Base-by-base conservation (phyloP, 2,329 filamentous ascomycete genomes). In the Gnomoniopsis sp. region DNA sequence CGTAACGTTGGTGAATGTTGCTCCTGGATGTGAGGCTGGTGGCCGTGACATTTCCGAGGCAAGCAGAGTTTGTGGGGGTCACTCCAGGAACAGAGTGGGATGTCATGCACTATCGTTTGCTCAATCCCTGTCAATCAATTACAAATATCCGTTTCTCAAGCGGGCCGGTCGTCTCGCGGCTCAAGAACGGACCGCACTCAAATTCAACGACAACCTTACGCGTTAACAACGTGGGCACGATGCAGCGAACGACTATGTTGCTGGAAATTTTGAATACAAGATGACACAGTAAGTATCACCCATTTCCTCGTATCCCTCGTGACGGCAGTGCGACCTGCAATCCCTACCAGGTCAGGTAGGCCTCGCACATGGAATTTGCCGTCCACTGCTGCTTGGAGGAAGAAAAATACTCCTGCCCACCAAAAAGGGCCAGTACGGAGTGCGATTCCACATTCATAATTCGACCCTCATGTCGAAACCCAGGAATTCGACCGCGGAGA, bases 111-210 rank as follows among this genome's bases (percentile, higher is more conserved):
- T 21, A 46, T 8, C 26, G 26, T 30, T 14, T 41, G 30, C 23
- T 15, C 22, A 7, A 10, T 11, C 54, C 55, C 55, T 57, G 33
- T 49, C 55, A 57, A 57, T 53, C 33, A 15, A 44, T 57, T 49
- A 57, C 55, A 57, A 30, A 57, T 57, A 52, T 43, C 41, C 50
- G 46, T 57, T 44, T 52, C 49, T 53, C 55, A 57, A 14, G 49
- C 41, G 17, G 38, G n/a, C 17, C 12, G 49, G 12, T n/a, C 36
- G 6, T 46, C 43, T 46, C 43, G 55, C 55, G 55, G 55, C 55
- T 57, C 55, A 52, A 46, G 49, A 53, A 38, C 38, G 33, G 21
- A 26, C 38, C 19, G 21, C n/a, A 36, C 33, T 21, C 22, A 3
- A 21, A 19, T 53, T 49, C 43, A 53, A 57, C 55, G 55, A 57